Evolutionary conservation across 108 stramenopile genomes (phyloP).

Genomic region (Nitzschia palea): DNA sequence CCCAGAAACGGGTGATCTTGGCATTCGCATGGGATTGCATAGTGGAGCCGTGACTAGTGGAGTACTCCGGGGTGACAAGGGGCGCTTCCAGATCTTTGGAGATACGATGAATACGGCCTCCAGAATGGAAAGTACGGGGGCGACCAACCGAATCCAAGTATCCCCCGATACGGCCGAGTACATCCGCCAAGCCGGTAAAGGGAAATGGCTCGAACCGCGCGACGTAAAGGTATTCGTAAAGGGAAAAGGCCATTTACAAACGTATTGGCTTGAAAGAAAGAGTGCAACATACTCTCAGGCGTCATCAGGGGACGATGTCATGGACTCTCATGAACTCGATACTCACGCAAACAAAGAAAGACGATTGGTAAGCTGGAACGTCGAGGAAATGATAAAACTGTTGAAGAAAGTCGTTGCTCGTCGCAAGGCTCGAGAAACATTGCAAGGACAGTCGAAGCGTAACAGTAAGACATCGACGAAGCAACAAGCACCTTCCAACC

Average conservation of each 20-base stretch:
- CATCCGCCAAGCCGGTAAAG: neutral
- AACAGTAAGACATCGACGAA: too few species aligned
- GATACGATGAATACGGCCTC: constrained; percentile 7
- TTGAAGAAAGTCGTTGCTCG: neutral
- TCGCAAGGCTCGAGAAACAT: neutral
- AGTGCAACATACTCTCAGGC: neutral
- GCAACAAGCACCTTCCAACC: too few species aligned
- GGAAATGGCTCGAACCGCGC: constrained; percentile 1
- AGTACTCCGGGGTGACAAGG: neutral
- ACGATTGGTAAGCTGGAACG: constrained; percentile 4
- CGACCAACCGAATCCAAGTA: neutral
- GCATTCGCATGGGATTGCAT: constrained; percentile 8
- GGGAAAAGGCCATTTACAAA: constrained; percentile 13
- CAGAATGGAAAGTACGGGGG: constrained; percentile 4
- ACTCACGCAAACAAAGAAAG: neutral
- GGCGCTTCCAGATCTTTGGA: constrained; percentile 13
- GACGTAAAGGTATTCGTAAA: constrained; percentile 5
- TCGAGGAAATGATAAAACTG: neutral
- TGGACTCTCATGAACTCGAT: neutral
- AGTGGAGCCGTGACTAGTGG: neutral
- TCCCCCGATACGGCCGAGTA: constrained; percentile 1
- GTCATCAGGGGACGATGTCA: neutral
- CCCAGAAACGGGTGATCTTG: constrained; percentile 1
- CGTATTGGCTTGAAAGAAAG: constrained; percentile 4
- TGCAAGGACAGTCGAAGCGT: too few species aligned